Evolutionary conservation across 441 rosid genomes (phyloP), one percentile per base, ranked within the genome.

Genomic region (Pelargonium fulgidum): DNA sequence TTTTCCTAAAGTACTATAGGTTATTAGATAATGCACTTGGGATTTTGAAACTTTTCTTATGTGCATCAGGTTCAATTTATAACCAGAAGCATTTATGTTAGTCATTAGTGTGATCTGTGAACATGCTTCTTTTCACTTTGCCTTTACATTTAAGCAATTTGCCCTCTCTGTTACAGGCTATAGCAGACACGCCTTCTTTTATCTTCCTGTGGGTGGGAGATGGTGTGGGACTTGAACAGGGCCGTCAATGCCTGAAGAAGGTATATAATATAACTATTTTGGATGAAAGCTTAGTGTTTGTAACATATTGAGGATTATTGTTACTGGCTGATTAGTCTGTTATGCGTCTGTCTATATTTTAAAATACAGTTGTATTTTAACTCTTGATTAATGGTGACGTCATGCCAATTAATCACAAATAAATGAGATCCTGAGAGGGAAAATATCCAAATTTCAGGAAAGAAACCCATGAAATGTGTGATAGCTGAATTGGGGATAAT

Each of bases 161-260:
- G 14, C 39, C 39, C 24, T 26, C 63, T 78, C 12, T 81, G 13
- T 70, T 75, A 14, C 79, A 94, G 99, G 92, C 98, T 68, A 90
- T 94, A 80, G 97, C 99, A 68, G 99, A 94, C 75, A 92, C 97
- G 16, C 99, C 99, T 61, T 94, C 99, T 63, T 94, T 92, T 81
- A 81, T 94, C 81, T 94, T 94, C 84, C 98, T 92, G 47, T 94
- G 99, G 98, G 99, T 94, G 72, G 99, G 99, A 59, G 99, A 94
- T 83, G 94, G 97, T 62, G 86, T 89, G 68, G 99, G 99, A 72
- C 90, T 94, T 70, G 99, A 92, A 77, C 99, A 94, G 80, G 98
- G 99, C 67, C 97, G 99, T 22, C 98, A 90, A 68, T 94, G 99
- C 79, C 80, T 94, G 73, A 94, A 94, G 84, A 94, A 90, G 97